Base-by-base conservation (phyloP, 1,284 basidiomycete species). In the Heterobasidion annosum region DNA sequence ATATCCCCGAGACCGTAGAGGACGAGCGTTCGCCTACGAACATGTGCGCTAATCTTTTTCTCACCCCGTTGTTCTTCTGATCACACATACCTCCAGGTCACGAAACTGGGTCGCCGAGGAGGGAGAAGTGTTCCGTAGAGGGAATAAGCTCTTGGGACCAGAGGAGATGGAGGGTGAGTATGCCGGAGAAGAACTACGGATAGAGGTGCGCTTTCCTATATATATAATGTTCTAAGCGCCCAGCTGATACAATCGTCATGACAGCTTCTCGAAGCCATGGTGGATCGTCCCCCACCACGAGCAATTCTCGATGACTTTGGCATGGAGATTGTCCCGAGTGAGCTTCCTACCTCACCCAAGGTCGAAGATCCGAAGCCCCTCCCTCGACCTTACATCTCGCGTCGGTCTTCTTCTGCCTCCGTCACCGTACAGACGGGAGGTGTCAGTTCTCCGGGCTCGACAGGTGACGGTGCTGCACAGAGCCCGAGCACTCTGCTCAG, bases 91-190 rank as follows among this genome's bases (percentile, higher is more conserved):
- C 33, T 48, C 34, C 7, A 88, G 87, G 53, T 89, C 85, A 43
- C 77, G 80, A 60, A 83, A 75, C 53, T 90, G 88, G 85, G 86
- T 93, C 0, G 88, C 84, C 60, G 91, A 93, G 63, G 91, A 93
- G 63, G 91, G 90, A 1, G 93, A 97, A 68, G 86, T 97, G 34
- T 98, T 98, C 72, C 76, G 93, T 51, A 93, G 93, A 65, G 93
- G 93, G 0, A 79, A 78, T 1, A 84, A 83, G 1, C 75, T 92
- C 10, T 74, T 96, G 9, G 85, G 88, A 0, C 84, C 86, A 4
- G 90, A 88, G 58, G 90, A 92, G 65, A 88, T 93, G 79, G 91
- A 91, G 67, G 83, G 82, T 25, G 88, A 85, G 67, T 89, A 86
- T 62, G 86, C 82, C n/a, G 86, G 89, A 0, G 91, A 93, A 63